phyloP scores from a whole-genome alignment of 495 filamentous ascomycete genomes.

The Aspergillus cristatus region DNA sequence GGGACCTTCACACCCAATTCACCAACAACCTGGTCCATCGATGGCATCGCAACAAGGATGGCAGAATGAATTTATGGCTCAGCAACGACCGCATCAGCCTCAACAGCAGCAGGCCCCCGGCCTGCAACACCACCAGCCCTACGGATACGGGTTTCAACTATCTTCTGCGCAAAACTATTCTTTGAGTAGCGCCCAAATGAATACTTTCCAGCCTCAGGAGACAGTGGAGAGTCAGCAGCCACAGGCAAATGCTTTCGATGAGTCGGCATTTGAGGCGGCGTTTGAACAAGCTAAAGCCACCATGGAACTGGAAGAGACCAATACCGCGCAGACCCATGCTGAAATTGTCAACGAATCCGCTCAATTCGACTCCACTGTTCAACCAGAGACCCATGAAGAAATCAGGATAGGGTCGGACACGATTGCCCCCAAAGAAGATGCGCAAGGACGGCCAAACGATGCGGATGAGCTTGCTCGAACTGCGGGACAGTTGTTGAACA shows the following conservation, averaged over 20 bases:
- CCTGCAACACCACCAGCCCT: conserved; percentile 15
- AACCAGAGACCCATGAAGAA: conserved; percentile 13
- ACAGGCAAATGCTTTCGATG: conserved; percentile 38
- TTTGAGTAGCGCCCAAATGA: conserved; percentile 16
- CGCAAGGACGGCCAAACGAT: conserved; percentile 26
- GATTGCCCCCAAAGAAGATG: conserved; percentile 27
- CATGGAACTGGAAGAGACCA: conserved; percentile 23
- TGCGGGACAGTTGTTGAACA: conserved; percentile 62
- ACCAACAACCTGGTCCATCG: conserved; percentile 24
- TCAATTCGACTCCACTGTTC: conserved; percentile 1
- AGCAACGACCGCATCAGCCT: conserved; percentile 32
- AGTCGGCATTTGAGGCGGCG: conserved; percentile 55
- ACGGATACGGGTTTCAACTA: conserved; percentile 22
- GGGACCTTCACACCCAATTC: conserved; percentile 21
- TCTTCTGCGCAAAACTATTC: conserved; percentile 21
- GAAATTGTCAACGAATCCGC: conserved; percentile 4
- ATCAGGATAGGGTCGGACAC: conserved; percentile 45
- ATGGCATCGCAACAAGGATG: conserved; percentile 29
- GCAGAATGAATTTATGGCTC: conserved; percentile 46
- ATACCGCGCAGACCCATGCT: conserved; percentile 6
- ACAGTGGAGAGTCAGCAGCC: conserved; percentile 9
- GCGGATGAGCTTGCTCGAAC: conserved; percentile 62
- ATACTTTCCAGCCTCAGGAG: conserved; percentile 19
- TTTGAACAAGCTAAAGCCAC: conserved; percentile 44
- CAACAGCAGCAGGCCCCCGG: conserved; percentile 12